These are phyloP conservation scores for Thelonectria olida DNA, from an alignment of 2,329 filamentous ascomycete species.

Conservation along the genomic window DNA sequence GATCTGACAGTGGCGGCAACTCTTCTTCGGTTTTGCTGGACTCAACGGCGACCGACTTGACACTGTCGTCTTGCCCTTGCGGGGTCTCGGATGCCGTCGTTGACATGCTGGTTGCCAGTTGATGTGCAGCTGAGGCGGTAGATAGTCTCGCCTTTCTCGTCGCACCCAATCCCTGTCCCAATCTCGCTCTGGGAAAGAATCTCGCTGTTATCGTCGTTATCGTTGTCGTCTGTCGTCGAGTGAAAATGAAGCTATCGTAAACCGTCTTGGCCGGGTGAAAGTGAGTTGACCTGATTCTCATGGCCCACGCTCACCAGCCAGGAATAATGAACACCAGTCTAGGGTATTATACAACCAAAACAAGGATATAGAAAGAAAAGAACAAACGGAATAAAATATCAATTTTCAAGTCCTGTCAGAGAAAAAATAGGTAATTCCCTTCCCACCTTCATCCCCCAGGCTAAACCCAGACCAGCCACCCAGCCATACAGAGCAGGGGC, in stretches of 20 bases:
- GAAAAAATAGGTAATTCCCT: background rate
- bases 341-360: too few relatives aligned
- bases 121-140: background rate
- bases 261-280: constrained; percentile 8
- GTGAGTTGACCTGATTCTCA: constrained; percentile 22
- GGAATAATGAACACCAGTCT: background rate
- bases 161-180: background rate
- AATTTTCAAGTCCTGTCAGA: background rate
- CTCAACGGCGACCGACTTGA: constrained; percentile 12
- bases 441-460: background rate
- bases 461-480: constrained; percentile 20
- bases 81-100: constrained; percentile 10
- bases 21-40: constrained; percentile 27
- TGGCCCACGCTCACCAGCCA: constrained; percentile 11
- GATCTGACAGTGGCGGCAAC: constrained; percentile 70
- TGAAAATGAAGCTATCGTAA: constrained; percentile 10
- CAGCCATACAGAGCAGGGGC: constrained; percentile 10
- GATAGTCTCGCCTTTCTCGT: constrained; percentile 1
- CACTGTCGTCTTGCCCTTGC: background rate
- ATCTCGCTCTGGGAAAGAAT: background rate
- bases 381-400: too few relatives aligned
- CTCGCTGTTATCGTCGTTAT: background rate
- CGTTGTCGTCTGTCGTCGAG: constrained; percentile 6
- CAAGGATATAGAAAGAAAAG: too few relatives aligned
- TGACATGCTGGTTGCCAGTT: constrained; percentile 29